Evolutionary conservation across 1,284 basidiomycete species (phyloP).

Genomic region (Cryptococcus floricola): DNA sequence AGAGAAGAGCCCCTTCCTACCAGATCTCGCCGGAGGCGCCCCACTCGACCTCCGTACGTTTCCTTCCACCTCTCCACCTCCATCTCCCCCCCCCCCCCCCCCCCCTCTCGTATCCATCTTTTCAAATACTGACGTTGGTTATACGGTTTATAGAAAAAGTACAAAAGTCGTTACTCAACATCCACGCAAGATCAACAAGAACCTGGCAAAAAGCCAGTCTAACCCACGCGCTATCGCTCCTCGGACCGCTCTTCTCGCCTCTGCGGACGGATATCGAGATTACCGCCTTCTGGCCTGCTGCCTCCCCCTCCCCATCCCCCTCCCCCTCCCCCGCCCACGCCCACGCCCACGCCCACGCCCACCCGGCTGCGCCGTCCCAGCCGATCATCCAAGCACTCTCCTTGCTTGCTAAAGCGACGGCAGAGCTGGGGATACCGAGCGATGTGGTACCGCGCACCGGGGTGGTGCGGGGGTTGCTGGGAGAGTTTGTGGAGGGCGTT

Average conservation of each 20-base stretch:
- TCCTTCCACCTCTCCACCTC: too few relatives aligned
- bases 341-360: conserved; percentile 3
- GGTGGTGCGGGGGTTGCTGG: neutral
- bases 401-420: too few relatives aligned
- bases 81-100: too few relatives aligned
- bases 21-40: conserved; percentile 21
- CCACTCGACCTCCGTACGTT: conserved; percentile 20
- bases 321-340: conserved; percentile 21
- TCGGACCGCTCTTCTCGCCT: conserved; percentile 34
- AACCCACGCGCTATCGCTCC: conserved; percentile 22
- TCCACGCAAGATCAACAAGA: conserved; percentile 29
- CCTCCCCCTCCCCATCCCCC: conserved; percentile 33
- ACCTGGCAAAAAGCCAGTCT: conserved; percentile 29
- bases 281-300: conserved; percentile 38
- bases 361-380: neutral
- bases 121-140: neutral
- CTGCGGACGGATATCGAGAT: neutral
- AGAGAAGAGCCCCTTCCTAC: conserved; percentile 28
- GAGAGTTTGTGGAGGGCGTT: neutral
- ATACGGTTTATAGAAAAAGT: conserved; percentile 9
- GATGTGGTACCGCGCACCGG: neutral
- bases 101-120: neutral
- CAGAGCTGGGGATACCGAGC: too few relatives aligned
- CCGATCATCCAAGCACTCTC: too few relatives aligned
- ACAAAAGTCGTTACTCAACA: conserved; percentile 17